A percentile compares a stretch with the other conserved stretches of the same genome.
Conservation (phyloP, 352 stramenopile species). For the Phytophthora foliorum region DNA sequence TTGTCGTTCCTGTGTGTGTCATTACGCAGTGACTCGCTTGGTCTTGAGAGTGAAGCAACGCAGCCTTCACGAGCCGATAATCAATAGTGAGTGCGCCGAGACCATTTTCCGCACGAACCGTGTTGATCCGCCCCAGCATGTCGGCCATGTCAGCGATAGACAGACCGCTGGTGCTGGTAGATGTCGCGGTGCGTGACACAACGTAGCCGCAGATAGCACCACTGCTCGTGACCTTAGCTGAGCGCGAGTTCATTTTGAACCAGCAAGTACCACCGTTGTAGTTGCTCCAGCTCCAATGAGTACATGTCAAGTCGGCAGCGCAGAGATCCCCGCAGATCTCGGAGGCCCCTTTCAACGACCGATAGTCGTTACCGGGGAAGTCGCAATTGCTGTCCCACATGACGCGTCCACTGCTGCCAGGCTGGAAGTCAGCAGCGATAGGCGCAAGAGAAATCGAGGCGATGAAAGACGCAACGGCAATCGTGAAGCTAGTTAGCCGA, state of each 20-base stretch:
- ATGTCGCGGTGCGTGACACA: conserved; percentile 20
- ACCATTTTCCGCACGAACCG: conserved; percentile 43
- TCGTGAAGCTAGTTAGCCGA: conserved; percentile 5
- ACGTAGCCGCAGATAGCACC: conserved; percentile 42
- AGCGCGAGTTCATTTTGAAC: conserved; percentile 30
- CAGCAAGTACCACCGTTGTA: conserved; percentile 47
- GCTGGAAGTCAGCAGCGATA: conserved; percentile 15
- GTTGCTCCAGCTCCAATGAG: conserved; percentile 40
- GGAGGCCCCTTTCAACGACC: conserved; percentile 19
- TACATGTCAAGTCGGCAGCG: conserved; percentile 31
- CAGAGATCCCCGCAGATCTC: conserved; percentile 41
- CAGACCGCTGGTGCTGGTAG: conserved; percentile 22
- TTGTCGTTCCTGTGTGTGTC: conserved; percentile 48
- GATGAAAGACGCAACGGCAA: conserved; percentile 4
- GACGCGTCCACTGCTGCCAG: conserved; percentile 27
- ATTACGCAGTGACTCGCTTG: conserved; percentile 49
- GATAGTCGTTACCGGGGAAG: conserved; percentile 32
- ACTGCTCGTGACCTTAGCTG: conserved; percentile 16
- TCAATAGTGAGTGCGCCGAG: conserved; percentile 44
- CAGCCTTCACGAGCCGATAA: conserved; percentile 21
- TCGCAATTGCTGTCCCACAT: conserved; percentile 41
- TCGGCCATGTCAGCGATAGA: conserved; percentile 24
- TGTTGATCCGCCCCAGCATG: conserved; percentile 53
- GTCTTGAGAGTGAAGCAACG: conserved; percentile 38
- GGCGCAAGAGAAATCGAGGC: conserved; percentile 1